Evolutionary conservation across 495 filamentous ascomycete species (phyloP).

Genomic region (Trichoderma reesei): DNA sequence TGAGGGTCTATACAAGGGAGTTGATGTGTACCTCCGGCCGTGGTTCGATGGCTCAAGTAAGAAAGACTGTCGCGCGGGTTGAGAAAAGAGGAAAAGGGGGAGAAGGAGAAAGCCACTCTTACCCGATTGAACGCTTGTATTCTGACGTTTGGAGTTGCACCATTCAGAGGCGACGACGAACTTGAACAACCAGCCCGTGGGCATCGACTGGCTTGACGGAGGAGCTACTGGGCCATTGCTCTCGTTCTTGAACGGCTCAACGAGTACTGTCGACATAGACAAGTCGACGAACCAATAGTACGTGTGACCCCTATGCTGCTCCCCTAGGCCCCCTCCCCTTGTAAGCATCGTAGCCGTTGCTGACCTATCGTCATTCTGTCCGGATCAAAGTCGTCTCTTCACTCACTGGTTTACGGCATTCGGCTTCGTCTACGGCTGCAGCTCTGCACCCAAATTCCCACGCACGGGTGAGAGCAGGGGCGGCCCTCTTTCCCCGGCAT

Average conservation of each 20-base stretch:
- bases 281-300: constrained; percentile 18
- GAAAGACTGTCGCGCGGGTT: neutral
- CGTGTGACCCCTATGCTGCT: neutral
- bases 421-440: constrained; percentile 16
- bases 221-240: constrained; percentile 14
- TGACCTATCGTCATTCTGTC: neutral
- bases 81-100: too few relatives aligned
- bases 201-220: constrained; percentile 18
- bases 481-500: constrained; percentile 11
- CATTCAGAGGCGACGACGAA: constrained; percentile 29
- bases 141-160: neutral
- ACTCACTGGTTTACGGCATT: constrained; percentile 16
- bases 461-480: constrained; percentile 5
- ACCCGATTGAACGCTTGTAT: neutral
- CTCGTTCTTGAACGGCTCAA: constrained; percentile 12
- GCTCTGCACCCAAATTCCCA: constrained; percentile 9
- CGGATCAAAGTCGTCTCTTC: constrained; percentile 14
- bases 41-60: constrained; percentile 35
- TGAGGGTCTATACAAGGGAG: constrained; percentile 27
- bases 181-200: constrained; percentile 17
- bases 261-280: constrained; percentile 9
- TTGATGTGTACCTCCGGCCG: constrained; percentile 33
- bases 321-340: too few relatives aligned
- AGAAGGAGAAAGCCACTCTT: neutral
- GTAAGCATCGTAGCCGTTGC: neutral